Evolutionary conservation across 768 basidiomycete species (phyloP).

Genomic region (Boletus eberwhitei): DNA sequence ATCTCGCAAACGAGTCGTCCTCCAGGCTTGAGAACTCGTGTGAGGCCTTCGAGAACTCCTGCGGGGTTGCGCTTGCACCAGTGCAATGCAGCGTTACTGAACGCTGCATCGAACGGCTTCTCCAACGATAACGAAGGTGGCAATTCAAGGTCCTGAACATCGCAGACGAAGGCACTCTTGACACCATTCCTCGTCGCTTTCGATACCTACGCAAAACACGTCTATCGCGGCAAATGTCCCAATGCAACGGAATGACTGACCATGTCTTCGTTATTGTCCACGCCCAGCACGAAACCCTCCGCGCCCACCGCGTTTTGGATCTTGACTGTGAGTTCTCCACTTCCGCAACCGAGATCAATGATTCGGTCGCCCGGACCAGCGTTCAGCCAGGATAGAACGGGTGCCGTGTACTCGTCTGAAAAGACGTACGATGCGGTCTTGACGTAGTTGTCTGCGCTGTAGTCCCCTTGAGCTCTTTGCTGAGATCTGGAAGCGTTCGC

Average conservation of each 20-base stretch:
- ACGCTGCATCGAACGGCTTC: slow-evolving; percentile 65
- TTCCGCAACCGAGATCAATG: slow-evolving; percentile 80
- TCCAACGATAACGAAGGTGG: slow-evolving; percentile 29
- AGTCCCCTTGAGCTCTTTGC: slow-evolving; percentile 32
- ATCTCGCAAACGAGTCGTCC: slow-evolving; percentile 76
- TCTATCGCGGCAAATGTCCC: background rate
- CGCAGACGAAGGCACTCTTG: slow-evolving; percentile 45
- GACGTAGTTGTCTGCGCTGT: slow-evolving; percentile 62
- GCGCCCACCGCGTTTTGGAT: slow-evolving; percentile 50
- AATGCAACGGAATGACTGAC: slow-evolving; percentile 36
- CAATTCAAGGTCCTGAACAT: slow-evolving; percentile 47
- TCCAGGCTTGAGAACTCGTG: slow-evolving; percentile 59
- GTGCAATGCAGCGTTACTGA: slow-evolving; percentile 78
- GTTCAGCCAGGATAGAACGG: slow-evolving; percentile 60
- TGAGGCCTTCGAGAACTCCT: slow-evolving; percentile 60
- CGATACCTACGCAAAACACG: slow-evolving; percentile 41
- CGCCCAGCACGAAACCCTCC: slow-evolving; percentile 59
- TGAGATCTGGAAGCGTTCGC: background rate
- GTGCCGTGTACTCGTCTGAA: slow-evolving; percentile 41
- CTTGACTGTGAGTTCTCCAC: slow-evolving; percentile 67
- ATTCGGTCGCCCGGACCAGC: slow-evolving; percentile 66
- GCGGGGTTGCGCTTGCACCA: slow-evolving; percentile 80
- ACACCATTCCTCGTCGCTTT: slow-evolving; percentile 50
- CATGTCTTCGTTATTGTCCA: slow-evolving; percentile 73
- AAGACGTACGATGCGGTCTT: slow-evolving; percentile 71